These are phyloP conservation scores for Boletus subparvulus DNA, from an alignment of 768 basidiomycete species.

Conservation along the genomic window DNA sequence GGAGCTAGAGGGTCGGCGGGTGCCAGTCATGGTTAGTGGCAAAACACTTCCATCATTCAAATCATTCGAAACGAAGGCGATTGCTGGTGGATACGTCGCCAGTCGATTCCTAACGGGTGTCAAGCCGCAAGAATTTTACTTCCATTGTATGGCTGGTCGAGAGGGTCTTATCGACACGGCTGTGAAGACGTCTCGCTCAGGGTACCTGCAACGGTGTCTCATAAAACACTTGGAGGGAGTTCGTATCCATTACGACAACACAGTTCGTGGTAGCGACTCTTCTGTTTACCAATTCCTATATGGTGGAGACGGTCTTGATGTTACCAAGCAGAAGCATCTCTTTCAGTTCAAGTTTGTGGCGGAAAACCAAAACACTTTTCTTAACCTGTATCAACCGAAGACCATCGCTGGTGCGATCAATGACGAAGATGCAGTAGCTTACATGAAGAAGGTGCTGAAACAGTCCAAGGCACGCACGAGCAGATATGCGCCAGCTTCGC, in stretches of 20 bases:
- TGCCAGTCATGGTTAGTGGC: conserved; percentile 98
- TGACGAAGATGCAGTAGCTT: conserved; percentile 59
- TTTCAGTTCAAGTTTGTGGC: conserved; percentile 92
- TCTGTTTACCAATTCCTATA: conserved; percentile 96
- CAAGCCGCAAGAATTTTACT: conserved; percentile 98
- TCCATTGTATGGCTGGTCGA: conserved; percentile 99
- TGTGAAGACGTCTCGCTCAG: conserved; percentile 97
- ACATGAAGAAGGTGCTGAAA: conserved; percentile 93
- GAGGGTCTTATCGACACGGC: conserved; percentile 99
- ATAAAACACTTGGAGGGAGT: conserved; percentile 99
- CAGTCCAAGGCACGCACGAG: conserved; percentile 48
- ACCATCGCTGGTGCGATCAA: conserved; percentile 59
- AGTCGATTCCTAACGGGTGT: conserved; percentile 98
- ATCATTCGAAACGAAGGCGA: conserved; percentile 95
- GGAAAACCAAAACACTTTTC: conserved; percentile 77
- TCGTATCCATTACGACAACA: conserved; percentile 96
- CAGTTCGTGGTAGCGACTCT: conserved; percentile 92
- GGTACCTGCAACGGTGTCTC: conserved; percentile 95
- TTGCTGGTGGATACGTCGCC: conserved; percentile 96
- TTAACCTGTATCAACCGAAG: conserved; percentile 67
- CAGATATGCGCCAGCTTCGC: conserved; percentile 45
- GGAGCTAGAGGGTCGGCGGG: conserved; percentile 96
- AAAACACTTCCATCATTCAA: conserved; percentile 98
- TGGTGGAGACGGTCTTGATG: conserved; percentile 94
- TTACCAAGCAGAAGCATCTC: conserved; percentile 96